phyloP scores from a whole-genome alignment of 164 flowering plant genomes.

The Vitis rotundifolia region DNA sequence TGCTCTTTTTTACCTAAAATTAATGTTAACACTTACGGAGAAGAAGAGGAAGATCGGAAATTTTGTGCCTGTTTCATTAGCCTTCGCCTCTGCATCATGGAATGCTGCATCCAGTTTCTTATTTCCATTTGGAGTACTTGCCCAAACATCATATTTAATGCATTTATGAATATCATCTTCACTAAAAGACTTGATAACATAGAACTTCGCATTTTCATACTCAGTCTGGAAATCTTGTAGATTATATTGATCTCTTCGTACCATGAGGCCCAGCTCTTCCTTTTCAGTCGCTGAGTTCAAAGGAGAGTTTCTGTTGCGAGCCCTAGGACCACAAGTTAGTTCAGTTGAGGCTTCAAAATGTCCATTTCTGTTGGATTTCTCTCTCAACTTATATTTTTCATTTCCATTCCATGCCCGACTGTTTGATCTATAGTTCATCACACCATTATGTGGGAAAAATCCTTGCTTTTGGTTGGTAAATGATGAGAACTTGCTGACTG shows the following conservation, averaged over 20 bases:
- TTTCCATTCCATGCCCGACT: slow-evolving; percentile 31
- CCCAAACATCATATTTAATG: slow-evolving; percentile 83
- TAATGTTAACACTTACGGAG: slow-evolving; percentile 47
- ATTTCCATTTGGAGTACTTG: slow-evolving; percentile 84
- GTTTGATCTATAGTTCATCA: slow-evolving; percentile 24
- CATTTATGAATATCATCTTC: slow-evolving; percentile 85
- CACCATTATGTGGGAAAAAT: slow-evolving; percentile 25
- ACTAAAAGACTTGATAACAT: slow-evolving; percentile 76
- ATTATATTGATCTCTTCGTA: slow-evolving; percentile 59
- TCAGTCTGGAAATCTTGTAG: slow-evolving; percentile 53
- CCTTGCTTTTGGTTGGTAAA: slow-evolving; percentile 33
- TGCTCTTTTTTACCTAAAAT: no score
- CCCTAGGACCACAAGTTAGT: slow-evolving; percentile 71
- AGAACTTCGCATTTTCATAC: slow-evolving; percentile 74
- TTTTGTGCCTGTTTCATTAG: slow-evolving; percentile 32
- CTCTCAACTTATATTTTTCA: slow-evolving; percentile 29
- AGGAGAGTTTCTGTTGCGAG: slow-evolving; percentile 18
- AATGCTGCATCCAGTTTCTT: slow-evolving; percentile 78
- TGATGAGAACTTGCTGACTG: slow-evolving; percentile 31
- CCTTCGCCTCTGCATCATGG: slow-evolving; percentile 46
- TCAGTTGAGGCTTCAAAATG: slow-evolving; percentile 33
- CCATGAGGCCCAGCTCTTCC: slow-evolving; percentile 27
- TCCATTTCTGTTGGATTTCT: slow-evolving; percentile 26
- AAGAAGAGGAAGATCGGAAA: slow-evolving; percentile 87
- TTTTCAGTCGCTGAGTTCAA: slow-evolving; percentile 25